phyloP scores from a whole-genome alignment of 2,329 filamentous ascomycete genomes.

The Shiraia sp. region DNA sequence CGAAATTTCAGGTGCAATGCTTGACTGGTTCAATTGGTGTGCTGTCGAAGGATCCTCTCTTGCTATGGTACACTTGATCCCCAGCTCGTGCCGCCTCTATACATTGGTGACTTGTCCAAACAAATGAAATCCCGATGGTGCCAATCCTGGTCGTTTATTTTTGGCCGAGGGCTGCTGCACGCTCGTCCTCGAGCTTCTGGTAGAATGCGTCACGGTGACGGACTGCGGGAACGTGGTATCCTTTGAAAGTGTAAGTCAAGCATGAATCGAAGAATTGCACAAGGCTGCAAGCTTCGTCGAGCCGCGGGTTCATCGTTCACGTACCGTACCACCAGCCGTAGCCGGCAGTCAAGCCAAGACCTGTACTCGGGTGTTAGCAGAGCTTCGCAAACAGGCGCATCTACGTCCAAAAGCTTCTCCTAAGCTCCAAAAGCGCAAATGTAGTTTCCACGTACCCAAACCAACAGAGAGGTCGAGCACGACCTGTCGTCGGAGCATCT shows the following conservation, averaged over 20 bases:
- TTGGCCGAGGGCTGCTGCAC: constrained; percentile 54
- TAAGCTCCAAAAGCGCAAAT: background rate
- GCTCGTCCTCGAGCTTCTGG: constrained; percentile 65
- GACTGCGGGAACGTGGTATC: constrained; percentile 67
- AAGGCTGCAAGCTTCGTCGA: background rate
- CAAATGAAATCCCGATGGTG: constrained; percentile 33
- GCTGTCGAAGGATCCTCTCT: constrained; percentile 27
- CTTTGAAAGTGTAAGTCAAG: constrained; percentile 42
- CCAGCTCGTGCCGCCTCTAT: constrained; percentile 30
- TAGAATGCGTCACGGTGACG: constrained; percentile 67
- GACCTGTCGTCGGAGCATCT: constrained; percentile 69
- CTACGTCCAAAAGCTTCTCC: constrained; percentile 4
- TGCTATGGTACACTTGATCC: constrained; percentile 38
- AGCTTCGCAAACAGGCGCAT: constrained; percentile 14
- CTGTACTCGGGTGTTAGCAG: constrained; percentile 45
- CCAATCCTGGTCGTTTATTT: constrained; percentile 23
- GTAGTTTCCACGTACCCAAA: constrained; percentile 57
- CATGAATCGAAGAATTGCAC: too few species aligned
- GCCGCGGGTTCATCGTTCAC: constrained; percentile 30
- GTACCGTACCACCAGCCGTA: constrained; percentile 71
- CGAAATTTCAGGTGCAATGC: constrained; percentile 1
- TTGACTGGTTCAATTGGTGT: constrained; percentile 25
- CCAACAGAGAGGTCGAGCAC: constrained; percentile 70
- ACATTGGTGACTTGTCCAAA: constrained; percentile 22
- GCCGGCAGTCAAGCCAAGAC: constrained; percentile 64